Evolutionary conservation across 2,329 filamentous ascomycete genomes (phyloP), one percentile per base, ranked within the genome.

Genomic region (Paecilomyces formosus): DNA sequence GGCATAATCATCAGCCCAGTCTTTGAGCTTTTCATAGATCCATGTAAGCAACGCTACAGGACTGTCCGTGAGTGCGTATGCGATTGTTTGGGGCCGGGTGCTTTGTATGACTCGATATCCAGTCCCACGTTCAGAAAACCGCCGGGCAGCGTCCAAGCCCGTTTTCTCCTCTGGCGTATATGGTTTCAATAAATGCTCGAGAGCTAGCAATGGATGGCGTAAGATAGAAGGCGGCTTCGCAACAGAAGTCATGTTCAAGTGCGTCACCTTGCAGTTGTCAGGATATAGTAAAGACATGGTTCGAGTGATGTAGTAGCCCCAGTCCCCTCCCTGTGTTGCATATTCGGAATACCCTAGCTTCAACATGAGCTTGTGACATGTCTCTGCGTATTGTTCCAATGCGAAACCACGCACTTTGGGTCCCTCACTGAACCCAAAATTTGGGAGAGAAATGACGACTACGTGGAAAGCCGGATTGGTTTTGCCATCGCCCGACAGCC

Each of bases 21-120:
- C 86, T 63, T 87, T 84, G 39, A 93, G 74, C 69, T 93, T 93
- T 73, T 93, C 90, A 63, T 89, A 89, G 33, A 93, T 85, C 90
- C 90, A 94, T 0, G 88, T 84, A 1, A 93, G 77, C 2, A 91
- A 74, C 0, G 82, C 88, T 0, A 89, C 82, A 0, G 89, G 90
- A 6, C 82, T 86, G 68, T 92, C 88, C 0, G 83, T 79, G 2
- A 92, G 77, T 0, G 79, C 85, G 66, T 89, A 90, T 0, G 86
- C 86, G 0, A 92, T 68, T 0, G 89, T 93, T 55, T 90, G 85
- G 0, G 90, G 89, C 58, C 87, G 86, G 0, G 88, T 91, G 12
- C 75, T 74, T 64, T 90, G 87, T 60, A 82, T 73, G 1, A 78
- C 60, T 62, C 81, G 79, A 69, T 90, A 90, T 2, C 82, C 65